A percentile compares a stretch with the other conserved stretches of the same genome.
Evolutionary conservation across 306 rosid genomes (phyloP).

Genomic region (Cyamopsis tetragonoloba): DNA sequence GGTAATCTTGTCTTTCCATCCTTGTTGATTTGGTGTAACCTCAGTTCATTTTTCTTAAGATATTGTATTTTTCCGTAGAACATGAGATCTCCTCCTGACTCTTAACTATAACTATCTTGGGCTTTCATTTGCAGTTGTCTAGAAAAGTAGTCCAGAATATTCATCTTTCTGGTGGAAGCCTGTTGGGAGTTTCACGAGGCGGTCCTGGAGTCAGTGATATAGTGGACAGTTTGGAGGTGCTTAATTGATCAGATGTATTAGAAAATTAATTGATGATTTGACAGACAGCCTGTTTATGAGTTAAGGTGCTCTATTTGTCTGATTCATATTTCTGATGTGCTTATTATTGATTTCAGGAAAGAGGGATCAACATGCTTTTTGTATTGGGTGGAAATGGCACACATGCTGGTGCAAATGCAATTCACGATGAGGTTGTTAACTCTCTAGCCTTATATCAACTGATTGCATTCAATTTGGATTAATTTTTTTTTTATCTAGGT

Average conservation of each 20-base stretch:
- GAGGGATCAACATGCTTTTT: slow-evolving; percentile 96
- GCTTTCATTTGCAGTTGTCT: slow-evolving; percentile 59
- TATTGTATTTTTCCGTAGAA: background rate
- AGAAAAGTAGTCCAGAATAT: slow-evolving; percentile 93
- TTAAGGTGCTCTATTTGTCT: background rate
- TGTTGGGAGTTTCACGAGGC: slow-evolving; percentile 97
- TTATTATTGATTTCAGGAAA: slow-evolving; percentile 54
- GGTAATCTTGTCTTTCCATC: slow-evolving; percentile 42
- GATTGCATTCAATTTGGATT: slow-evolving; percentile 1
- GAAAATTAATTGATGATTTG: slow-evolving; percentile 5
- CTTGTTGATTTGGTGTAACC: slow-evolving; percentile 9
- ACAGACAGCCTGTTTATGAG: slow-evolving; percentile 1
- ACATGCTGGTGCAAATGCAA: slow-evolving; percentile 96
- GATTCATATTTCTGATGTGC: slow-evolving; percentile 1
- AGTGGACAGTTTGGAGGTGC: slow-evolving; percentile 82
- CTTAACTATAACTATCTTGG: slow-evolving; percentile 17
- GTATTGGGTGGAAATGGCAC: slow-evolving; percentile 99
- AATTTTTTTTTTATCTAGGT: background rate
- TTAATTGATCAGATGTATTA: slow-evolving; percentile 17
- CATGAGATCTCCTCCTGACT: background rate
- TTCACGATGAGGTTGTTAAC: slow-evolving; percentile 79
- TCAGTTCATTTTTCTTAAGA: background rate
- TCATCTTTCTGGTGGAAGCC: slow-evolving; percentile 99
- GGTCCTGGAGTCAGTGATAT: slow-evolving; percentile 71
- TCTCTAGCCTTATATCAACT: slow-evolving; percentile 10